A percentile compares a stretch with the other conserved stretches of the same genome.
Conservation (phyloP, 2,329 filamentous ascomycete species). For the Talaromyces sp. region DNA sequence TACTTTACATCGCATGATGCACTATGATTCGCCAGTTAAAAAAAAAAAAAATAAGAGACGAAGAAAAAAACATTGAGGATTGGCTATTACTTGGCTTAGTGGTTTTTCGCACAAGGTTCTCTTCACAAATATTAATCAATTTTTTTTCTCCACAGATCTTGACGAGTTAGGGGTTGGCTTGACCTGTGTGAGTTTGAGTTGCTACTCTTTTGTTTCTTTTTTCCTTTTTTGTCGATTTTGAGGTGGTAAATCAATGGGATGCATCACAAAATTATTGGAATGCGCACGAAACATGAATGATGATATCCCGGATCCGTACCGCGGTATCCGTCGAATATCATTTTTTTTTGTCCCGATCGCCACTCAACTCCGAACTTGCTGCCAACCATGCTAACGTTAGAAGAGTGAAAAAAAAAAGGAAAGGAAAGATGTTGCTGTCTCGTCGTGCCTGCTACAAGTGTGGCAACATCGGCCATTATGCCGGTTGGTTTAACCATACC, state of each 20-base stretch:
- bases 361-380: neutral
- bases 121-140: slow-evolving; percentile 1
- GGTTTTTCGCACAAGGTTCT: neutral
- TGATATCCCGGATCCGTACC: neutral
- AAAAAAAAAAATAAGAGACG: neutral
- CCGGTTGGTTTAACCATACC: slow-evolving; percentile 35
- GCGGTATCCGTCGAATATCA: neutral
- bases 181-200: neutral
- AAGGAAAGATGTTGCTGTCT: slow-evolving; percentile 65
- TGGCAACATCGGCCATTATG: slow-evolving; percentile 72
- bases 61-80: neutral
- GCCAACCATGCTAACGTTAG: slow-evolving; percentile 13
- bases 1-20: neutral
- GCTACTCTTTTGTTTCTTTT: neutral
- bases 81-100: neutral
- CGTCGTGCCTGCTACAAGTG: slow-evolving; percentile 75
- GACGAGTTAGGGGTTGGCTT: neutral
- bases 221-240: neutral
- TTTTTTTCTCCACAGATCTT: slow-evolving; percentile 11
- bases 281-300: neutral
- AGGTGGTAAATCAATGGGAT: no score
- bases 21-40: neutral
- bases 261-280: neutral
- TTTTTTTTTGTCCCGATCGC: neutral
- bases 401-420: neutral